phyloP scores from a whole-genome alignment of 1,284 basidiomycete genomes.

The Ustilago nuda region DNA sequence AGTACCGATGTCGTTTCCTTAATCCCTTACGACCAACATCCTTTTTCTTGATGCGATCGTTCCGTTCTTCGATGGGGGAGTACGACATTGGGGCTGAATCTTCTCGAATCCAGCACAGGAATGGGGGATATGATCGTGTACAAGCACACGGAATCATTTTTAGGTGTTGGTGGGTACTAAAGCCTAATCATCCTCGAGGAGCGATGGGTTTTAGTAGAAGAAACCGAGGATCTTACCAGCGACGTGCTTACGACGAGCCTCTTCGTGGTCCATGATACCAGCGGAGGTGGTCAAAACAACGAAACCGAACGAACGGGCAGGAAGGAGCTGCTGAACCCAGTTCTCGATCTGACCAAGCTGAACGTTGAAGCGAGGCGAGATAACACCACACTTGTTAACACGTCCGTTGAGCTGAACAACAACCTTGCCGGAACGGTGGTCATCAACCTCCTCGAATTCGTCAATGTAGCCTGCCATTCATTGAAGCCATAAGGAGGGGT shows the following conservation, averaged over 20 bases:
- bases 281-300: constrained; percentile 98
- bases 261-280: constrained; percentile 99
- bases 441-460: constrained; percentile 99
- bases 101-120: constrained; percentile 9
- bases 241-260: constrained; percentile 97
- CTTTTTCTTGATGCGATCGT: constrained; percentile 5
- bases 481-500: not conserved
- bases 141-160: constrained; percentile 29
- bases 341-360: constrained; percentile 90
- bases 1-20: constrained; percentile 39
- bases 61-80: constrained; percentile 28
- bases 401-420: constrained; percentile 98
- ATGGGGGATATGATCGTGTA: constrained; percentile 27
- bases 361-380: constrained; percentile 98
- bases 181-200: too few relatives aligned
- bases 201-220: constrained; percentile 64
- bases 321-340: constrained; percentile 74
- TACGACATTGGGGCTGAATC: constrained; percentile 31
- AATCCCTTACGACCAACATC: constrained; percentile 28
- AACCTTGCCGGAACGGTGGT: constrained; percentile 98
- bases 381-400: constrained; percentile 96
- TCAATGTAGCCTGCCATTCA: constrained; percentile 88
- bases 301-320: constrained; percentile 87
- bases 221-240: constrained; percentile 79
- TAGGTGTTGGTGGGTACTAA: not conserved